A percentile compares a stretch with the other conserved stretches of the same genome.
These are phyloP conservation scores for Hypoxylon trugodes DNA, from an alignment of 495 filamentous ascomycete species.

Conservation along the genomic window DNA sequence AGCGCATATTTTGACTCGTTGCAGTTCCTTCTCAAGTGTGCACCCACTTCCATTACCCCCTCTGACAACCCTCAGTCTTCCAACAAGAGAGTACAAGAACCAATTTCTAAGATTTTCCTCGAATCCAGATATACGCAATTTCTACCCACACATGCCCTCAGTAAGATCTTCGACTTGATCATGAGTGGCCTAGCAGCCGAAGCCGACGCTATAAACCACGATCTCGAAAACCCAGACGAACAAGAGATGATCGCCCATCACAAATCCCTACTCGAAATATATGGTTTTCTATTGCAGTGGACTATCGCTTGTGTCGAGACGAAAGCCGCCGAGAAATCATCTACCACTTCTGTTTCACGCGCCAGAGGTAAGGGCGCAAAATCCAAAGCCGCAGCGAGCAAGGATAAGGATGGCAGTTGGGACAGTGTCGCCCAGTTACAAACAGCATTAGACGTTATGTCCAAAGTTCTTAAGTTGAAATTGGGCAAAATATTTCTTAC, in stretches of 20 bases:
- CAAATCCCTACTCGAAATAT: constrained; percentile 91
- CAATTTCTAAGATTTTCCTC: constrained; percentile 71
- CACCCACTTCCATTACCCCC: constrained; percentile 65
- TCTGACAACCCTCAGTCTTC: constrained; percentile 41
- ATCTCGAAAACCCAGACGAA: constrained; percentile 85
- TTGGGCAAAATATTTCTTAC: constrained; percentile 91
- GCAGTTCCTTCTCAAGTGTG: constrained; percentile 96
- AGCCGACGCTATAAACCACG: constrained; percentile 83
- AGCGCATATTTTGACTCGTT: constrained; percentile 86
- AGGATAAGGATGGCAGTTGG: constrained; percentile 77
- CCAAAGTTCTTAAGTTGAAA: constrained; percentile 93
- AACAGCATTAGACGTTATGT: constrained; percentile 90
- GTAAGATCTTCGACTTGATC: constrained; percentile 92
- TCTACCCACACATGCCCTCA: constrained; percentile 80
- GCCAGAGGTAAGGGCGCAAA: constrained; percentile 81
- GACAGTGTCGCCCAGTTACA: constrained; percentile 89
- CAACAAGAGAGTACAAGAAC: constrained; percentile 35
- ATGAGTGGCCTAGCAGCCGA: constrained; percentile 94
- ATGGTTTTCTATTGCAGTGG: constrained; percentile 95
- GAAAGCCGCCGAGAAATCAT: constrained; percentile 89
- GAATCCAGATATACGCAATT: constrained; percentile 80
- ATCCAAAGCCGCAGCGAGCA: constrained; percentile 62
- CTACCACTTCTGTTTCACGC: constrained; percentile 70
- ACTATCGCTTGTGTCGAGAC: constrained; percentile 90
- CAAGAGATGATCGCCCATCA: constrained; percentile 85